Evolutionary conservation across 345 rosid species (phyloP).

Genomic region (Eutrema japonicum): DNA sequence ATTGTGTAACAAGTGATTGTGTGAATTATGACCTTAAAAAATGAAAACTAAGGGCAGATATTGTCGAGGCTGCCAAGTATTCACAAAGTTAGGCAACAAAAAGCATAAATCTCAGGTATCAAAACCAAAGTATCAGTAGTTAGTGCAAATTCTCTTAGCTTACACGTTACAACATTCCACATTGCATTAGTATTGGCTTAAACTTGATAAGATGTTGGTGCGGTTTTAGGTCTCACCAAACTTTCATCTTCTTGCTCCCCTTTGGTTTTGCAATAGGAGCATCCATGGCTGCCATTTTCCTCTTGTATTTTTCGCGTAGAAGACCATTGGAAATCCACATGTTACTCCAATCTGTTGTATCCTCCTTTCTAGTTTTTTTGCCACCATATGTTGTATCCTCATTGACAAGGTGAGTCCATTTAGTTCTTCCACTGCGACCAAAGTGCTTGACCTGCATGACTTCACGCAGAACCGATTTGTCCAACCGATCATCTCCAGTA

Average conservation of each 20-base stretch:
- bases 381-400: slow-evolving; percentile 45
- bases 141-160: too few species aligned
- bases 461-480: slow-evolving; percentile 54
- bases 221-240: slow-evolving; percentile 50
- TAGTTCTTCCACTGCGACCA: slow-evolving; percentile 72
- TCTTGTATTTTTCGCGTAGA: slow-evolving; percentile 64
- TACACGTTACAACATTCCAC: background rate
- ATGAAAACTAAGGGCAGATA: background rate
- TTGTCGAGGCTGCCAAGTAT: background rate
- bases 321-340: slow-evolving; percentile 61
- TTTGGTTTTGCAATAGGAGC: slow-evolving; percentile 58
- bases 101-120: background rate
- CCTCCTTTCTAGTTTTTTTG: background rate
- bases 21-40: too few species aligned
- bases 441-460: slow-evolving; percentile 70
- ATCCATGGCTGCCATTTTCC: slow-evolving; percentile 69
- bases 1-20: background rate
- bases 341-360: background rate
- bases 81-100: background rate
- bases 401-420: slow-evolving; percentile 75
- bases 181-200: background rate
- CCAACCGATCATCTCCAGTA: slow-evolving; percentile 71
- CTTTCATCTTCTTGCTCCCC: slow-evolving; percentile 77
- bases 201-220: background rate
- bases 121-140: background rate